These are phyloP conservation scores for Metschnikowia hibisci DNA, from an alignment of 805 yeast genomes.

Conservation along the genomic window DNA sequence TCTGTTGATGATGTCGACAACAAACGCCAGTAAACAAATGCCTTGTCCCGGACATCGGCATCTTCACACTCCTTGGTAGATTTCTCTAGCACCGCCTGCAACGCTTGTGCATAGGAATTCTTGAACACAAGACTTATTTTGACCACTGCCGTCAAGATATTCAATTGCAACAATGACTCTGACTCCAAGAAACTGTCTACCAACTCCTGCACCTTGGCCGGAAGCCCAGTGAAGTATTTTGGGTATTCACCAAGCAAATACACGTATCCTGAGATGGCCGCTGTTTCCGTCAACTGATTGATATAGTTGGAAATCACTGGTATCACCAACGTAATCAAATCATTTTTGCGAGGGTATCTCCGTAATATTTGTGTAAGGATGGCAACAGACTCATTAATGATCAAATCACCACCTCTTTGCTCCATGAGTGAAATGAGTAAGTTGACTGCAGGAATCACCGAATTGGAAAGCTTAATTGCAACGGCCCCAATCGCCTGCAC, in stretches of 20 bases:
- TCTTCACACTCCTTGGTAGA: conserved; percentile 66
- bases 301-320: conserved; percentile 51
- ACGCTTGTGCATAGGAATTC: conserved; percentile 33
- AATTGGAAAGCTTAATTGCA: conserved; percentile 57
- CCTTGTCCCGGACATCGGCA: conserved; percentile 77
- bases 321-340: conserved; percentile 47
- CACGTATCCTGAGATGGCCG: conserved; percentile 55
- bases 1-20: conserved; percentile 46
- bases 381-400: conserved; percentile 55
- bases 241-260: conserved; percentile 76
- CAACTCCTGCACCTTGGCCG: conserved; percentile 42
- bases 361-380: conserved; percentile 65
- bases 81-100: conserved; percentile 58
- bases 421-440: conserved; percentile 55
- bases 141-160: conserved; percentile 58
- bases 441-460: conserved; percentile 57
- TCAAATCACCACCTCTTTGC: conserved; percentile 58
- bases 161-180: conserved; percentile 58
- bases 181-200: conserved; percentile 54
- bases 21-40: conserved; percentile 76
- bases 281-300: conserved; percentile 46
- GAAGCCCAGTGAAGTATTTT: conserved; percentile 51
- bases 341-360: conserved; percentile 53
- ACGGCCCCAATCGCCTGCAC: conserved; percentile 67
- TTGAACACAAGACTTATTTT: conserved; percentile 40